Conservation (phyloP, 2,329 filamentous ascomycete genomes). For the Rhynchosporium secalis region DNA sequence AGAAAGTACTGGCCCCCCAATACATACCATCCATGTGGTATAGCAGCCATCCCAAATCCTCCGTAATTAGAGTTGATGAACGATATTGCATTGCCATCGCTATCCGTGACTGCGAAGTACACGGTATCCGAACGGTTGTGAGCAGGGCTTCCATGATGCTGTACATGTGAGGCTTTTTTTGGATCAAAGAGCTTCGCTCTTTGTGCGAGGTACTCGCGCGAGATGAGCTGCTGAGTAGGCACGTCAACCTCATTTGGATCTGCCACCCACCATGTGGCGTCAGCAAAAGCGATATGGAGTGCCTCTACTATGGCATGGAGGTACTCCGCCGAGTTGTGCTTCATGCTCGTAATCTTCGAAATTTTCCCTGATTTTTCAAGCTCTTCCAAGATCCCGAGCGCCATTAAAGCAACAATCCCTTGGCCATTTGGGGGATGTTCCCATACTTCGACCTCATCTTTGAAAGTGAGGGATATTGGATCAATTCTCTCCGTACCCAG, state of each 20-base stretch:
- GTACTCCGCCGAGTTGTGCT: conserved; percentile 80
- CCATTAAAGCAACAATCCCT: conserved; percentile 91
- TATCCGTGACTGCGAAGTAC: conserved; percentile 84
- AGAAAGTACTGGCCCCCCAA: too few species aligned
- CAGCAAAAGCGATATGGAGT: conserved; percentile 84
- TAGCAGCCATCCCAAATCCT: conserved; percentile 83
- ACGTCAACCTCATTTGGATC: conserved; percentile 58
- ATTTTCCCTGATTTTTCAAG: conserved; percentile 76
- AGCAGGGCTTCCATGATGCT: conserved; percentile 77
- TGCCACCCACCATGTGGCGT: conserved; percentile 84
- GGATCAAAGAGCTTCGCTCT: conserved; percentile 60
- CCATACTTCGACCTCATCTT: conserved; percentile 72
- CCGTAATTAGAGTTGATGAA: conserved; percentile 97
- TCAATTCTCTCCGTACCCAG: conserved; percentile 75
- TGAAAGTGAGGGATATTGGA: conserved; percentile 78
- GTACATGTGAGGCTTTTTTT: conserved; percentile 57
- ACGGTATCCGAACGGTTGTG: conserved; percentile 87
- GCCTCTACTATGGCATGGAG: conserved; percentile 86
- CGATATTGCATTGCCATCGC: conserved; percentile 81
- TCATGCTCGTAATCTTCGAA: conserved; percentile 62
- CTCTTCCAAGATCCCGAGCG: conserved; percentile 84
- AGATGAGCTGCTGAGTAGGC: conserved; percentile 11
- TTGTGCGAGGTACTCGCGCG: conserved; percentile 65
- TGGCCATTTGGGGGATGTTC: conserved; percentile 96
- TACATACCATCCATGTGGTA: conserved; percentile 64